Percentiles rank a stretch among this genome's conserved stretches.
These are phyloP conservation scores for Colletotrichum eleusines DNA, from an alignment of 2,329 filamentous ascomycete genomes.

Conservation along the genomic window DNA sequence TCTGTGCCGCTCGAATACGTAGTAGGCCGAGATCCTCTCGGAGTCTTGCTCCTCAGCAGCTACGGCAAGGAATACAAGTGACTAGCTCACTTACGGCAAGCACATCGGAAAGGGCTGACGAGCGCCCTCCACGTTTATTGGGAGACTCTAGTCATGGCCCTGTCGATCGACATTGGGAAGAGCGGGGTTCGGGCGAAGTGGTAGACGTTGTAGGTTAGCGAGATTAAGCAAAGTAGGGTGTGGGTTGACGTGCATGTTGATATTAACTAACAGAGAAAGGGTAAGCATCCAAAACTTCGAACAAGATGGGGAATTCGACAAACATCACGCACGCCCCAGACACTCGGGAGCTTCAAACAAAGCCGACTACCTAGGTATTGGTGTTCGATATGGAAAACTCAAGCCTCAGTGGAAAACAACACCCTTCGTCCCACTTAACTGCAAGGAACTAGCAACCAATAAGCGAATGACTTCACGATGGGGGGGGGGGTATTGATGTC, in stretches of 20 bases:
- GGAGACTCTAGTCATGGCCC: neutral
- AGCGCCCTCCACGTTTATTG: neutral
- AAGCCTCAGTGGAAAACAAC: no score
- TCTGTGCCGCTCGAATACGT: neutral
- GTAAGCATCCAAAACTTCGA: neutral
- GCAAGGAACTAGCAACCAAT: no score
- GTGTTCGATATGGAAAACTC: no score
- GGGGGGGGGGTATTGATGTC: neutral
- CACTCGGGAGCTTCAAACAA: no score
- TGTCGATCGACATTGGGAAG: slow-evolving; percentile 15
- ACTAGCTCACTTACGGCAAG: slow-evolving; percentile 13
- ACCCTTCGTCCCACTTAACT: no score
- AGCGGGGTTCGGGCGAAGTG: neutral
- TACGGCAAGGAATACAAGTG: neutral
- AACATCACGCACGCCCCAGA: neutral
- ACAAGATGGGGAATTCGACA: neutral
- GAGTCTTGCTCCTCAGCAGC: neutral
- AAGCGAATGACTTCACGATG: no score
- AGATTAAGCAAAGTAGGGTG: neutral
- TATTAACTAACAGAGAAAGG: no score
- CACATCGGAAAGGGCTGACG: neutral
- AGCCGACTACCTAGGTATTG: no score
- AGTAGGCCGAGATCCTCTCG: neutral
- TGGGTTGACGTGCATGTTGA: neutral
- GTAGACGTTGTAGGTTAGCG: neutral